Percentiles rank a stretch among this genome's conserved stretches.
Evolutionary conservation across 768 basidiomycete genomes (phyloP).

Genomic region (Hericium alpestre): DNA sequence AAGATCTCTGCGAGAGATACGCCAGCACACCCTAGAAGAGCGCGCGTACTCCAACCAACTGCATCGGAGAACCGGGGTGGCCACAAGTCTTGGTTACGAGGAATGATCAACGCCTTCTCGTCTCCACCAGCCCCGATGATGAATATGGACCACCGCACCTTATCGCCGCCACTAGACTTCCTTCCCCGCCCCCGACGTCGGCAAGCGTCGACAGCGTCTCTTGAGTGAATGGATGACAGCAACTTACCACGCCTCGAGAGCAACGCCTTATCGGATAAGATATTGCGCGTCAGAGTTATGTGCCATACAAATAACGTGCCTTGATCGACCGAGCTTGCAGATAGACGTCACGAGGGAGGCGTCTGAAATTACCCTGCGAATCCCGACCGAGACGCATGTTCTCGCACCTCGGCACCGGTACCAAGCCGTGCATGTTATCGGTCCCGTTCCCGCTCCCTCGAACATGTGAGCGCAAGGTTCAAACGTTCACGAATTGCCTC

Average conservation of each 20-base stretch:
- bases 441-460: not conserved
- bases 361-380: conserved; percentile 6
- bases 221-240: not conserved
- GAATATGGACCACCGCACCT: too few species aligned
- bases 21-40: too few species aligned
- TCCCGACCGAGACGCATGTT: not conserved
- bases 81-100: too few species aligned
- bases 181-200: not conserved
- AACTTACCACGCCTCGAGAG: not conserved
- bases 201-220: not conserved
- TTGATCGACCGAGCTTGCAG: conserved; percentile 10
- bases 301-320: conserved; percentile 5
- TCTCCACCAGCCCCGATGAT: too few species aligned
- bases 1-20: too few species aligned
- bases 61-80: too few species aligned
- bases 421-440: not conserved
- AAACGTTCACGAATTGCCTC: not conserved
- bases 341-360: conserved; percentile 12
- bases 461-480: not conserved
- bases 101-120: too few species aligned
- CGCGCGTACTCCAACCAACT: too few species aligned
- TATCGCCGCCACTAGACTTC: not conserved
- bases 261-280: conserved; percentile 1
- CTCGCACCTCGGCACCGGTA: not conserved
- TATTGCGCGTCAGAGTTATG: conserved; percentile 1